phyloP scores from a whole-genome alignment of 441 rosid species.

The Biscutella laevigata region DNA sequence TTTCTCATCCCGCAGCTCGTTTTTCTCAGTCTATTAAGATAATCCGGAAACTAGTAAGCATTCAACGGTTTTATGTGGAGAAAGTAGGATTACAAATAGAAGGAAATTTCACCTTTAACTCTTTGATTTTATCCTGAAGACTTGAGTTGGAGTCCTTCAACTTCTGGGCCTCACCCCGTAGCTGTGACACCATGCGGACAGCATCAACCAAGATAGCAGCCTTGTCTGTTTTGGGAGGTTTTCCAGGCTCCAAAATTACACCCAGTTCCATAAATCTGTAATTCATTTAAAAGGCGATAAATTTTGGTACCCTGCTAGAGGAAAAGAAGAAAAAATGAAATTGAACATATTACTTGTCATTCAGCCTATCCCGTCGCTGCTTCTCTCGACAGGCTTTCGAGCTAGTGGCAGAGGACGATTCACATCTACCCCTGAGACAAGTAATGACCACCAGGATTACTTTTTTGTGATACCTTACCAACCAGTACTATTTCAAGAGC shows the following conservation, averaged over 20 bases:
- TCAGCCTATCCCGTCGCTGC: constrained; percentile 84
- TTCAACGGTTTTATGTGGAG: background rate
- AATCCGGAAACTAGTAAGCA: constrained; percentile 7
- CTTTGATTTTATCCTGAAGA: constrained; percentile 91
- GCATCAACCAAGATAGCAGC: constrained; percentile 83
- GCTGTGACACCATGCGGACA: constrained; percentile 74
- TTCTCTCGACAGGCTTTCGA: constrained; percentile 98
- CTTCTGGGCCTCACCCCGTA: constrained; percentile 82
- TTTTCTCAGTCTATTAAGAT: constrained; percentile 69
- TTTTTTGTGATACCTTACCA: background rate
- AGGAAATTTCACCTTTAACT: constrained; percentile 54
- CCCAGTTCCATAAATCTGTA: constrained; percentile 81
- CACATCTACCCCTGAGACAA: constrained; percentile 62
- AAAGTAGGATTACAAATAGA: background rate
- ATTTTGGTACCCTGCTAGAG: background rate
- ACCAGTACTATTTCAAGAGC: background rate
- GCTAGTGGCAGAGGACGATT: constrained; percentile 60
- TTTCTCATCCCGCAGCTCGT: constrained; percentile 92
- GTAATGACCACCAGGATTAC: background rate
- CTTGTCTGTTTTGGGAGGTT: constrained; percentile 89
- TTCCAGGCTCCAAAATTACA: constrained; percentile 79
- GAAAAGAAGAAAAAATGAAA: constrained; percentile 4
- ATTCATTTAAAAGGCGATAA: background rate
- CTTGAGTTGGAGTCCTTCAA: constrained; percentile 73
- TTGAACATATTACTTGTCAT: constrained; percentile 57